Conservation (phyloP, 257 asterid species). For the Ballota nigra region DNA sequence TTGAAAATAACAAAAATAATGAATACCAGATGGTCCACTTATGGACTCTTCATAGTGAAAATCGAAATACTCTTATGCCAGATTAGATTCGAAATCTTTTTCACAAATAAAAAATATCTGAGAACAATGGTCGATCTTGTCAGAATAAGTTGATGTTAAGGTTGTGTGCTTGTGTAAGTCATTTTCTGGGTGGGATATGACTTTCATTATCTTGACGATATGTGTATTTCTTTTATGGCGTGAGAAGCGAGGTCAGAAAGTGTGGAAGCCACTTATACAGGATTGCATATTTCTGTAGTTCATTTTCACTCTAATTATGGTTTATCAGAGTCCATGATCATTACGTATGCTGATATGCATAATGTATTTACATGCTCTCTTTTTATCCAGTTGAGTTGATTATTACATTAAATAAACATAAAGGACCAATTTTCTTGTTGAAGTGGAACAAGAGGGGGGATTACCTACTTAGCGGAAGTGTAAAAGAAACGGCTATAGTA, state of each 20-base stretch:
- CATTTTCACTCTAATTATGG: background rate
- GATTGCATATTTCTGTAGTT: background rate
- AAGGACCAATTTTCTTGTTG: slow-evolving; percentile 93
- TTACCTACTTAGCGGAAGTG: slow-evolving; percentile 93
- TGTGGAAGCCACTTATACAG: background rate
- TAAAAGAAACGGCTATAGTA: slow-evolving; percentile 93
- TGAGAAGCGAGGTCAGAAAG: slow-evolving; percentile 19
- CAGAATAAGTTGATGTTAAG: background rate
- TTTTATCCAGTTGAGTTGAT: slow-evolving; percentile 75
- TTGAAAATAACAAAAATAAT: background rate
- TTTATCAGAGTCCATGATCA: background rate
- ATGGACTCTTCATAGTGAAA: background rate
- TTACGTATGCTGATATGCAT: slow-evolving; percentile 8
- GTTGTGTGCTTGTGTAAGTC: background rate
- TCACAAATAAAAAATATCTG: background rate
- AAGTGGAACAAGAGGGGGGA: slow-evolving; percentile 99
- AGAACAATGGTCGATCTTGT: slow-evolving; percentile 7
- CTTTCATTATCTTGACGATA: background rate
- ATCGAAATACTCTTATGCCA: background rate
- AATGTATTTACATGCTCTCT: slow-evolving; percentile 17
- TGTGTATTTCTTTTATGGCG: background rate
- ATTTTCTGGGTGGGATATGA: background rate
- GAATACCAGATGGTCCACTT: background rate
- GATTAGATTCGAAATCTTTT: background rate
- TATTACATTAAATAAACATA: slow-evolving; percentile 79